Evolutionary conservation across 2,329 filamentous ascomycete genomes (phyloP).

Genomic region (Microsporum ferrugineum): DNA sequence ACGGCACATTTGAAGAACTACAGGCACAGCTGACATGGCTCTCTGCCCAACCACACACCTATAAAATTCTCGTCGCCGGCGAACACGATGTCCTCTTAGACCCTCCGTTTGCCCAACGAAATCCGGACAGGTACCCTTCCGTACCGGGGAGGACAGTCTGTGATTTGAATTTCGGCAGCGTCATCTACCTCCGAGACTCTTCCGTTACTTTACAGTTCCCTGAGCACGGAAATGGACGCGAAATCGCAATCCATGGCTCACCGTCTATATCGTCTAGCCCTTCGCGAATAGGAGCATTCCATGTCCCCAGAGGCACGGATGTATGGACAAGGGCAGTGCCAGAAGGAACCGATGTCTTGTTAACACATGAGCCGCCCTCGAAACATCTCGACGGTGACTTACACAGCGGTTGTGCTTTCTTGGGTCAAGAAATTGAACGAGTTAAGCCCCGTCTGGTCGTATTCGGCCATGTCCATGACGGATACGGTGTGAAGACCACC

Average conservation of each 20-base stretch:
- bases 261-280: not conserved
- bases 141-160: conserved; percentile 3
- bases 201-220: conserved; percentile 12
- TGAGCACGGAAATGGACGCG: not conserved
- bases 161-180: conserved; percentile 15
- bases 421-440: conserved; percentile 16
- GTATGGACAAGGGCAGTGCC: conserved; percentile 16
- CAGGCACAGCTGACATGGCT: conserved; percentile 35
- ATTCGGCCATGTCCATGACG: conserved; percentile 20
- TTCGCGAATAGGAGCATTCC: conserved; percentile 15
- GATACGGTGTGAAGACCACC: conserved; percentile 10
- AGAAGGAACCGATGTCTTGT: conserved; percentile 16
- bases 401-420: conserved; percentile 15
- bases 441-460: conserved; percentile 18
- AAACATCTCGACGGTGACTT: conserved; percentile 16
- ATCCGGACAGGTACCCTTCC: conserved; percentile 11
- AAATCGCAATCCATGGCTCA: conserved; percentile 1
- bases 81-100: conserved; percentile 35
- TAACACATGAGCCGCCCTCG: conserved; percentile 18
- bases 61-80: conserved; percentile 39
- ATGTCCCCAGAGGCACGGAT: conserved; percentile 15
- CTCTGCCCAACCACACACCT: conserved; percentile 26
- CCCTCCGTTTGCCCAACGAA: conserved; percentile 9
- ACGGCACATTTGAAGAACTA: conserved; percentile 35
- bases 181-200: conserved; percentile 16